Percentiles rank a stretch among this genome's conserved stretches.
Evolutionary conservation across 2,329 filamentous ascomycete genomes (phyloP).

Genomic region (Drechslerella dactyloides): DNA sequence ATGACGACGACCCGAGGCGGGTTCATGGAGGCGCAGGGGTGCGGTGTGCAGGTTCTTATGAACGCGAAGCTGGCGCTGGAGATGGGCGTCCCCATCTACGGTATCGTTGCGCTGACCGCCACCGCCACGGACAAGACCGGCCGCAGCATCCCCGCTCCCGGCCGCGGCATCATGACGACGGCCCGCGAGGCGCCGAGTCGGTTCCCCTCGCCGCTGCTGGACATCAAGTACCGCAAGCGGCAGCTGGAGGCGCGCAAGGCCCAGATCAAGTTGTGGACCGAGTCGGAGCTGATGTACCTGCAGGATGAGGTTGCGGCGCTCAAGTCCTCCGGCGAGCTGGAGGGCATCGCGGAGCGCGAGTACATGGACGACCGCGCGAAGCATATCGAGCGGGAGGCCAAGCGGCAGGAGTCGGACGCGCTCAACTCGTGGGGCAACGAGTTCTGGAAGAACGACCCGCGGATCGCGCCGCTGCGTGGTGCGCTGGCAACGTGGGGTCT

Average conservation of each 20-base stretch:
- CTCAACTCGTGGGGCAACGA: constrained; percentile 93
- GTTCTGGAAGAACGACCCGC: constrained; percentile 96
- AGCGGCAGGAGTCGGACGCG: constrained; percentile 89
- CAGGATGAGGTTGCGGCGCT: constrained; percentile 92
- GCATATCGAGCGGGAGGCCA: constrained; percentile 87
- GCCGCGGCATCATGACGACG: constrained; percentile 94
- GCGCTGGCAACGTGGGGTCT: constrained; percentile 97
- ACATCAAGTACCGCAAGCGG: constrained; percentile 95
- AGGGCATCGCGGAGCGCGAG: constrained; percentile 78
- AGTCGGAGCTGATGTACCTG: constrained; percentile 89
- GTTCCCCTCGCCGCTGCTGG: constrained; percentile 91
- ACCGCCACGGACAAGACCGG: constrained; percentile 99
- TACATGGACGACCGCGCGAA: constrained; percentile 83
- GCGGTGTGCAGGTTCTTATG: constrained; percentile 98
- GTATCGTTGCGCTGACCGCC: constrained; percentile 88
- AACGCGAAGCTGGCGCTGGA: constrained; percentile 92
- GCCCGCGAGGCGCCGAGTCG: constrained; percentile 89
- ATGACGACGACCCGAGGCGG: constrained; percentile 95
- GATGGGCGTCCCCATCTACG: constrained; percentile 98
- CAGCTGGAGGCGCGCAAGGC: constrained; percentile 93
- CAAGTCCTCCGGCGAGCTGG: constrained; percentile 70
- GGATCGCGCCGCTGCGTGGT: constrained; percentile 92
- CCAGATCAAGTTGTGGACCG: constrained; percentile 96
- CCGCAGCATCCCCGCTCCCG: constrained; percentile 92
- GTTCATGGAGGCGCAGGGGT: constrained; percentile 99